These are phyloP conservation scores for Thozetella sp. DNA, from an alignment of 495 filamentous ascomycete species.

Conservation along the genomic window DNA sequence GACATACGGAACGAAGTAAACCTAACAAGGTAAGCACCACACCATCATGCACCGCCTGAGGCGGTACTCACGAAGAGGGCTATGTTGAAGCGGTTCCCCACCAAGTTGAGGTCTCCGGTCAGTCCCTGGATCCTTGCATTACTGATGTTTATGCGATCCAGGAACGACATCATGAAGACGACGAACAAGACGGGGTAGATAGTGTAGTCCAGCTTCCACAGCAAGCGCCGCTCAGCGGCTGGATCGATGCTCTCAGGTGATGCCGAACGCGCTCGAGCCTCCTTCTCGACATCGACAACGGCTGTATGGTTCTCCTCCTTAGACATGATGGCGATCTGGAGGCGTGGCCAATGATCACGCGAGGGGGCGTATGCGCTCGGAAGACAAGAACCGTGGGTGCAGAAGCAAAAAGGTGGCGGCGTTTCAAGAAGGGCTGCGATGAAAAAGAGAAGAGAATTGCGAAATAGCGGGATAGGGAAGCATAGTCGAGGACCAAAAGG, in stretches of 20 bases:
- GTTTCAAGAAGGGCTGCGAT: no score
- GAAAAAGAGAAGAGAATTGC: no score
- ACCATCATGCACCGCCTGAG: neutral
- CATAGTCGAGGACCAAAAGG: no score
- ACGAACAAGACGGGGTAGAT: constrained; percentile 42
- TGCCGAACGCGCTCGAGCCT: neutral
- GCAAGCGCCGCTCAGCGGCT: constrained; percentile 24
- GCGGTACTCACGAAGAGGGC: constrained; percentile 50
- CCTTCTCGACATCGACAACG: neutral
- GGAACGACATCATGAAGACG: constrained; percentile 43
- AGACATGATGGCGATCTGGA: no score
- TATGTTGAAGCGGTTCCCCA: constrained; percentile 58
- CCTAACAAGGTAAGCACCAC: constrained; percentile 1
- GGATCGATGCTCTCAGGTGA: constrained; percentile 10
- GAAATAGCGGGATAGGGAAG: no score
- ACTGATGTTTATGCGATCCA: constrained; percentile 62
- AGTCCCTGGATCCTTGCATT: constrained; percentile 66
- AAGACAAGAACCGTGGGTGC: no score
- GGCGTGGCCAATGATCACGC: no score
- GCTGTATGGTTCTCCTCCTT: neutral
- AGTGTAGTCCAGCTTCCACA: constrained; percentile 35
- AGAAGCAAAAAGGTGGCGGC: no score
- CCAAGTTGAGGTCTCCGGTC: constrained; percentile 57
- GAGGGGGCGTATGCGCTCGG: no score
- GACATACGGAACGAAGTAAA: constrained; percentile 68